Conservation (phyloP, 306 rosid genomes). For the Betula pendula region DNA sequence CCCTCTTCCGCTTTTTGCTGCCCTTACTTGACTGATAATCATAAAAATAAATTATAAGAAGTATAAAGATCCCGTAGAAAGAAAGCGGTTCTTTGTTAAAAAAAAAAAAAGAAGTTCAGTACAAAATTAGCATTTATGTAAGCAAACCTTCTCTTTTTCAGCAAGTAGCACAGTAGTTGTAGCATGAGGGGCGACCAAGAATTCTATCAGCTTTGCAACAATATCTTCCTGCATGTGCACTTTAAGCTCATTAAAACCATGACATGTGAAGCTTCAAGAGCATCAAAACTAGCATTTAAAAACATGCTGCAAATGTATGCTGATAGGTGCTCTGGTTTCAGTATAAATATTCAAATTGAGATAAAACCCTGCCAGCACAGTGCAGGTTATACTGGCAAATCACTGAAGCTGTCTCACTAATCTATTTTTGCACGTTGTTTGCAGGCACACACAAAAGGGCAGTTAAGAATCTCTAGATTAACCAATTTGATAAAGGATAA, state of each 20-base stretch:
- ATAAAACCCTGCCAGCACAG: not conserved
- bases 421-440: not conserved
- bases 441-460: not conserved
- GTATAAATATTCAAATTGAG: not conserved
- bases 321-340: not conserved
- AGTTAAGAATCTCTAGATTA: not conserved
- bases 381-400: not conserved
- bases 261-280: conserved; percentile 4
- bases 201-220: conserved; percentile 70
- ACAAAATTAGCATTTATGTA: conserved; percentile 1
- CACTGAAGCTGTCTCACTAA: not conserved
- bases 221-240: conserved; percentile 73
- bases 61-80: conserved; percentile 15
- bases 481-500: not conserved
- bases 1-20: conserved; percentile 71
- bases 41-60: conserved; percentile 18
- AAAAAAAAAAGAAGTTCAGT: not conserved
- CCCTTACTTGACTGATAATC: conserved; percentile 59
- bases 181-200: conserved; percentile 83
- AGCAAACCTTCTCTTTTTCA: conserved; percentile 74
- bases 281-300: not conserved
- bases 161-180: conserved; percentile 67
- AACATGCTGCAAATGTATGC: not conserved
- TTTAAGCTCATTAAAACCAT: conserved; percentile 21
- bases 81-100: not conserved